Conservation (phyloP, 164 flowering plant species). For the Cinnamomum micranthum region DNA sequence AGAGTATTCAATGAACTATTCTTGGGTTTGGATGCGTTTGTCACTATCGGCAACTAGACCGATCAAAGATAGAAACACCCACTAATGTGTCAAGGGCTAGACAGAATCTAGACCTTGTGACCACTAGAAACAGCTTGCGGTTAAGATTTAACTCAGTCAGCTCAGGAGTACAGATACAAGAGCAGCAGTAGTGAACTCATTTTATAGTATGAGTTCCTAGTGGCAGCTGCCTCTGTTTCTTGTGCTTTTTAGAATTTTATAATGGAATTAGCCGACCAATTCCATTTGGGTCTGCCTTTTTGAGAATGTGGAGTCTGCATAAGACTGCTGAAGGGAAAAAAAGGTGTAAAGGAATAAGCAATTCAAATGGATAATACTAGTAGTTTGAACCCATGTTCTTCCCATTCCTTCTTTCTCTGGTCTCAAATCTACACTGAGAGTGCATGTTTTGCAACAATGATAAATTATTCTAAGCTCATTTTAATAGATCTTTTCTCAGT, state of each 20-base stretch:
- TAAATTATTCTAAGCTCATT: slow-evolving; percentile 5
- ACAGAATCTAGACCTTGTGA: background rate
- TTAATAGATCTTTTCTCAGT: slow-evolving; percentile 4
- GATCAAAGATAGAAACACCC: slow-evolving; percentile 9
- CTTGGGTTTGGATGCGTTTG: slow-evolving; percentile 15
- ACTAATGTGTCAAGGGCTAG: slow-evolving; percentile 14
- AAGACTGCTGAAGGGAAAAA: slow-evolving; percentile 27
- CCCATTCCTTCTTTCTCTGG: slow-evolving; percentile 43
- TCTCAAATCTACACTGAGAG: slow-evolving; percentile 20
- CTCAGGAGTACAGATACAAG: slow-evolving; percentile 16
- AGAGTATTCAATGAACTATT: slow-evolving; percentile 18
- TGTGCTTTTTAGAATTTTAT: slow-evolving; percentile 16
- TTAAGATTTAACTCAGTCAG: slow-evolving; percentile 4
- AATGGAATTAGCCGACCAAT: slow-evolving; percentile 44
- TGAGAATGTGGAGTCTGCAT: slow-evolving; percentile 50
- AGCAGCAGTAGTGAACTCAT: slow-evolving; percentile 20
- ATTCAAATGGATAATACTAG: slow-evolving; percentile 13
- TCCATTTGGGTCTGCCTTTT: slow-evolving; percentile 29
- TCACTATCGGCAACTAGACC: slow-evolving; percentile 17
- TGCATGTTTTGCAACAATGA: slow-evolving; percentile 5
- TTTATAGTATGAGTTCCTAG: slow-evolving; percentile 28
- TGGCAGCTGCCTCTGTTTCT: slow-evolving; percentile 22
- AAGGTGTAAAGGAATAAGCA: slow-evolving; percentile 25
- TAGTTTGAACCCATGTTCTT: slow-evolving; percentile 37
- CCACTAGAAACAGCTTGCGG: slow-evolving; percentile 18